Evolutionary conservation across 495 filamentous ascomycete species (phyloP), one percentile per base, ranked within the genome.

Genomic region (Penicillium cataractarum): DNA sequence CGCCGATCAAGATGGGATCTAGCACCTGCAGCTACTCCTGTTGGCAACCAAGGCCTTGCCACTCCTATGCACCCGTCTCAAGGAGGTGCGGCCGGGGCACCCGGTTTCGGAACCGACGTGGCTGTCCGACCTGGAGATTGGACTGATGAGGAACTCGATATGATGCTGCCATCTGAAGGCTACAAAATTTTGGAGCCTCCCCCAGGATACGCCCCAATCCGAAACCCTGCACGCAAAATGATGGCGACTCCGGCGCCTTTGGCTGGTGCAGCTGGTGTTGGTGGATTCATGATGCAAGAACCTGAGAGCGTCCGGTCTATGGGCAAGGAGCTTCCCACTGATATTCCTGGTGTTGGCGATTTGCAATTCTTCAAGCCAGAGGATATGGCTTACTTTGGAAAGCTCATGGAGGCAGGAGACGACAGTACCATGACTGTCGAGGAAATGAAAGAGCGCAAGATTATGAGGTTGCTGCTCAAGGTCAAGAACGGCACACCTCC

Each of bases 401-500:
- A 98, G 81, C 83, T 99, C 22, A 92, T 96, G 48, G 96, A 98
- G 72, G 92, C 90, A 17, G 87, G 88, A n/a, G 92, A 99, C 70
- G 96, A 99, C 72, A 93, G 92, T 65, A 82, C 87, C 37, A 87
- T 99, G 80, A 91, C 86, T 42, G 92, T 98, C 13, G 96, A 99
- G 27, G 95, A 98, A 71, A 79, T 99, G 61, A 98, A 97, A 74
- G 93, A 99, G 78, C 84, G 96, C 48, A 99, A 99, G 78, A 99
- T 99, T 71, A 97, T 98, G 94, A 82, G 96, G 55, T 83, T 99
- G 49, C 81, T 99, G 40, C 81, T 99, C 57, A 99, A 98, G 78
- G 94, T 99, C 80, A 99, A 99, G 86, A 99, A 99, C 74, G 96
- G 96, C 61, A 98, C 96, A 32, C 96, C 96, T 51, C 93, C 96